Conservation (phyloP, 2,329 filamentous ascomycete genomes). For the Botrytis galanthina region DNA sequence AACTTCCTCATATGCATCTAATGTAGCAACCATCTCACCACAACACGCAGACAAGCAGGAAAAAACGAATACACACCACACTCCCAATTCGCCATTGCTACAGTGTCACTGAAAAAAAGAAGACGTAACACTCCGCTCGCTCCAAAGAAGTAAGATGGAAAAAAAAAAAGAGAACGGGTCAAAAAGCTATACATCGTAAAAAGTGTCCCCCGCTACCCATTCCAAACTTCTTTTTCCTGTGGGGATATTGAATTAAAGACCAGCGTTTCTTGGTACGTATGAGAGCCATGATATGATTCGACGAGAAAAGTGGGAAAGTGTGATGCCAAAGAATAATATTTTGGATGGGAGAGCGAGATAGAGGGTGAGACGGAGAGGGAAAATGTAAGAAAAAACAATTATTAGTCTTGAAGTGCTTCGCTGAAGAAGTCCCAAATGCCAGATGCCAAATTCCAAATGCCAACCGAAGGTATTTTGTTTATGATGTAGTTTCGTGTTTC, state of each 20-base stretch:
- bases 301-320: slow-evolving; percentile 26
- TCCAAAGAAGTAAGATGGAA: slow-evolving; percentile 20
- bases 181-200: slow-evolving; percentile 36
- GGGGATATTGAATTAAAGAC: slow-evolving; percentile 30
- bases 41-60: not conserved
- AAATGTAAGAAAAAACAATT: slow-evolving; percentile 32
- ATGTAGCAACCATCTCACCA: not conserved
- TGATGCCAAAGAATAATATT: slow-evolving; percentile 25
- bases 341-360: not conserved
- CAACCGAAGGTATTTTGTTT: slow-evolving; percentile 24
- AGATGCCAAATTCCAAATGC: slow-evolving; percentile 29
- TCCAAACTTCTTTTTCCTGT: slow-evolving; percentile 3
- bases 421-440: slow-evolving; percentile 23
- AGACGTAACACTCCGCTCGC: slow-evolving; percentile 13
- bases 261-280: slow-evolving; percentile 28
- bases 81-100: slow-evolving; percentile 37
- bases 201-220: slow-evolving; percentile 21
- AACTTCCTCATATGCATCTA: slow-evolving; percentile 7
- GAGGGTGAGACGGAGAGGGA: slow-evolving; percentile 12
- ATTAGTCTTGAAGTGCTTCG: slow-evolving; percentile 35
- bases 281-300: slow-evolving; percentile 23
- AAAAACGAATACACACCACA: slow-evolving; percentile 18
- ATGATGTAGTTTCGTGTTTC: slow-evolving; percentile 20
- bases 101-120: slow-evolving; percentile 11
- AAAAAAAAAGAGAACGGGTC: slow-evolving; percentile 22